These are phyloP conservation scores for Asterophora lycoperdoides DNA, from an alignment of 768 basidiomycete species.

Conservation along the genomic window DNA sequence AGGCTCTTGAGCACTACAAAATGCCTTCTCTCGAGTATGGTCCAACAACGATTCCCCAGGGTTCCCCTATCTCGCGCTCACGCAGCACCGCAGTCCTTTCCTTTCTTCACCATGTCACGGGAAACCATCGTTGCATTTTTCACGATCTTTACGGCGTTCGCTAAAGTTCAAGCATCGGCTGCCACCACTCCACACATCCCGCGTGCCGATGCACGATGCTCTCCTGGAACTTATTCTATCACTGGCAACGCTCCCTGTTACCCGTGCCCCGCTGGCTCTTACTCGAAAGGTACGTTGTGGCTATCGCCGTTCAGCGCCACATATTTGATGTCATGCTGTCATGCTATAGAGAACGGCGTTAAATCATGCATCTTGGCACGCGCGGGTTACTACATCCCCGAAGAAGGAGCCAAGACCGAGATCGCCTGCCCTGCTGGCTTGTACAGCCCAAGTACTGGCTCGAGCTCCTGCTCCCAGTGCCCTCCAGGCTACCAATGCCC, in stretches of 20 bases:
- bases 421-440: slow-evolving; percentile 19
- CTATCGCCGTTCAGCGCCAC: no score
- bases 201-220: slow-evolving; percentile 8
- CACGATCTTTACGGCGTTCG: no score
- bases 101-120: no score
- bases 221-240: slow-evolving; percentile 18
- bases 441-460: slow-evolving; percentile 4
- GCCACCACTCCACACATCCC: no score
- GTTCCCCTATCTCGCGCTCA: no score
- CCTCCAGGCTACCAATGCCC: slow-evolving; percentile 22
- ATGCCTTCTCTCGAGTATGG: no score
- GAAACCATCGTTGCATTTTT: no score
- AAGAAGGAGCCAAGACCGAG: slow-evolving; percentile 4
- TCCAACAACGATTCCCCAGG: no score
- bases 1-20: no score
- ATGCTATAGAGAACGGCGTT: slow-evolving; percentile 13
- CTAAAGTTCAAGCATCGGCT: no score
- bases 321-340: neutral
- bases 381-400: slow-evolving; percentile 17
- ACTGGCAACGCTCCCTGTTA: slow-evolving; percentile 17
- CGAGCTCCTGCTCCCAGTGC: slow-evolving; percentile 11
- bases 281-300: slow-evolving; percentile 13
- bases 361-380: slow-evolving; percentile 13
- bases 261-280: slow-evolving; percentile 18
- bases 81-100: no score